phyloP scores from a whole-genome alignment of 2,329 filamentous ascomycete species.

The Incumbomyces lentus region DNA sequence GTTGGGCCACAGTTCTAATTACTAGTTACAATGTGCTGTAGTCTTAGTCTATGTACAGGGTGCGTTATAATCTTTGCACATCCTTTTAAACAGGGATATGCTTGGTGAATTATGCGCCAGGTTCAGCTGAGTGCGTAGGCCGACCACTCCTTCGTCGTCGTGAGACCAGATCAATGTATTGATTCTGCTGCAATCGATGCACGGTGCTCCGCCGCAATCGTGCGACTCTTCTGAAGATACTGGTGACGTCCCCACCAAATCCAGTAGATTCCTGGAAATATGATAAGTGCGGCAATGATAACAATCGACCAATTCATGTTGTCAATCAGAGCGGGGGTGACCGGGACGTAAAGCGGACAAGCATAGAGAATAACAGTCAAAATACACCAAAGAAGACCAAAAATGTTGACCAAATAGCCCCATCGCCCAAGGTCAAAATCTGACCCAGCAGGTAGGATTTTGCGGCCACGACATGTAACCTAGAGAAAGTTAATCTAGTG shows the following conservation, averaged over 20 bases:
- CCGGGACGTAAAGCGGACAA: constrained; percentile 15
- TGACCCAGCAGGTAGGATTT: constrained; percentile 12
- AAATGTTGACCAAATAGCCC: constrained; percentile 14
- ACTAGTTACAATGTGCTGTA: too few species aligned
- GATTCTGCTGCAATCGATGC: too few species aligned
- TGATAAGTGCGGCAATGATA: constrained; percentile 13
- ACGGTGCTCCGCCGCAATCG: too few species aligned
- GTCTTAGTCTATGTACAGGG: too few species aligned
- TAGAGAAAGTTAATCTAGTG: constrained; percentile 15
- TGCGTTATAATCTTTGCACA: too few species aligned
- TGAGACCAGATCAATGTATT: too few species aligned
- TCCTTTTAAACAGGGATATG: too few species aligned
- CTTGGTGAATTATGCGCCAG: too few species aligned
- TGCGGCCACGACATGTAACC: constrained; percentile 13
- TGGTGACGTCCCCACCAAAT: constrained; percentile 9
- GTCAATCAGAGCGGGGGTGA: constrained; percentile 14
- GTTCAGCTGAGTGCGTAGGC: too few species aligned
- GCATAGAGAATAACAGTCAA: constrained; percentile 15
- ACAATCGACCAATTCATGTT: constrained; percentile 16
- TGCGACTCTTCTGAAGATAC: too few species aligned
- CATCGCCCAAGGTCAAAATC: constrained; percentile 15
- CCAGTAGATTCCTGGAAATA: constrained; percentile 16
- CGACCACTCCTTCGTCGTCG: too few species aligned
- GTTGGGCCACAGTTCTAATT: too few species aligned
- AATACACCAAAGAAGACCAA: constrained; percentile 14